Percentiles rank a stretch among this genome's conserved stretches.
Evolutionary conservation across 208 protist genomes (phyloP).

Genomic region (Acanthamoeba sp.): DNA sequence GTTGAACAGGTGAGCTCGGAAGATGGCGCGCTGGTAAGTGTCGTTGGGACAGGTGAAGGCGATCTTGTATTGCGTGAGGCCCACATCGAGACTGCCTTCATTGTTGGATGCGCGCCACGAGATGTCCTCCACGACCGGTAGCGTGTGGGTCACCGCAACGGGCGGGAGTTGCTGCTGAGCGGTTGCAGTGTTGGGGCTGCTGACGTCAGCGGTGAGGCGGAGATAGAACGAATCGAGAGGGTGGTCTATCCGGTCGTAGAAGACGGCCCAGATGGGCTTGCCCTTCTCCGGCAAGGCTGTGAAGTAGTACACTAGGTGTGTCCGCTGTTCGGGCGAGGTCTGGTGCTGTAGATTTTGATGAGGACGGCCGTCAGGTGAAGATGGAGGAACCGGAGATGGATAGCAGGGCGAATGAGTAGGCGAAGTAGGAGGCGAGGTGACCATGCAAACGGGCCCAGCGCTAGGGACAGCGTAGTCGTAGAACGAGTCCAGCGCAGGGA

Average conservation of each 20-base stretch:
- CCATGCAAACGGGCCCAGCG: no score
- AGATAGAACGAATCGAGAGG: not conserved
- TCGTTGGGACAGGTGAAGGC: slow-evolving; percentile 3
- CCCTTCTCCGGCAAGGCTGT: not conserved
- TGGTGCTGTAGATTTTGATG: no score
- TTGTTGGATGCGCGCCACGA: not conserved
- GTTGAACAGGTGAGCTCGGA: not conserved
- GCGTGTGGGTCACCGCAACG: not conserved
- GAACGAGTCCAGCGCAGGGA: no score
- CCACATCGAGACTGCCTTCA: not conserved
- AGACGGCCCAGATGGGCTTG: not conserved
- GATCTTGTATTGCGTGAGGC: slow-evolving; percentile 1
- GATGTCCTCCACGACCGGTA: not conserved
- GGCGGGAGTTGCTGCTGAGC: not conserved
- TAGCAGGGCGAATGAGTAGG: no score
- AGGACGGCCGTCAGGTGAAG: no score
- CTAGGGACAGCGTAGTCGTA: no score
- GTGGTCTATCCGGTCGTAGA: not conserved
- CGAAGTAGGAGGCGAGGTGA: no score
- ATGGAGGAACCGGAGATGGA: no score
- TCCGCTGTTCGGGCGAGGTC: no score
- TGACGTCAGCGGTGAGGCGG: not conserved
- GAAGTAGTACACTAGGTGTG: not conserved
- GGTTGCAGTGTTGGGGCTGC: not conserved
- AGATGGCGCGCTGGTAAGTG: slow-evolving; percentile 1